These are phyloP conservation scores for Pythium aquatile DNA, from an alignment of 352 stramenopile genomes.

Conservation along the genomic window DNA sequence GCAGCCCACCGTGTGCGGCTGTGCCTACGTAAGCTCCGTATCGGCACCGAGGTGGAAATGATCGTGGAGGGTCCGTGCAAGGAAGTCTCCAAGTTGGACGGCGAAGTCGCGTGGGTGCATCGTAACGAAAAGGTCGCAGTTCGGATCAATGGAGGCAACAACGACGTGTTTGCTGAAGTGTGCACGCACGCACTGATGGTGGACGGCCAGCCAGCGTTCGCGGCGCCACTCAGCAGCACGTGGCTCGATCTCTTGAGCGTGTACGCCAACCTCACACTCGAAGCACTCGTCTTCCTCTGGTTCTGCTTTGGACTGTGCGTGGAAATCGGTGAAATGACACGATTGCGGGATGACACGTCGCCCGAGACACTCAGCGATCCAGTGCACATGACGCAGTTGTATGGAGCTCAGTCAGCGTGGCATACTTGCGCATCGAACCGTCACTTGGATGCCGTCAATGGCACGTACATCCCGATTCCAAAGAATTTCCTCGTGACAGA, in stretches of 20 bases:
- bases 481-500: conserved; percentile 39
- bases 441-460: conserved; percentile 8
- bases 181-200: conserved; percentile 66
- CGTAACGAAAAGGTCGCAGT: conserved; percentile 65
- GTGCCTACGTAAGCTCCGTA: conserved; percentile 48
- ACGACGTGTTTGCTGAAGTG: conserved; percentile 68
- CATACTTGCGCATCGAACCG: background rate
- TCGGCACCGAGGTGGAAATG: conserved; percentile 72
- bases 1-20: conserved; percentile 48
- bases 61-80: conserved; percentile 72
- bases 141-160: conserved; percentile 58
- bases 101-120: conserved; percentile 71
- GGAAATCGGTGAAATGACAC: conserved; percentile 56
- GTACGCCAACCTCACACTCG: conserved; percentile 47
- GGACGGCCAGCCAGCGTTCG: conserved; percentile 57
- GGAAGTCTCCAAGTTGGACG: conserved; percentile 67
- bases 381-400: conserved; percentile 29
- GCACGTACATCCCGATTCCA: conserved; percentile 36
- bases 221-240: conserved; percentile 62
- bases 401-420: conserved; percentile 15
- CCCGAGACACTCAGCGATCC: conserved; percentile 31
- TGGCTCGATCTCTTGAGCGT: conserved; percentile 55
- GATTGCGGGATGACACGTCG: conserved; percentile 30
- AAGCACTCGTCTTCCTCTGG: conserved; percentile 54
- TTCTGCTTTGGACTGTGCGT: conserved; percentile 58